A percentile compares a stretch with the other conserved stretches of the same genome.
These are phyloP conservation scores for Pezicula neosporulosa DNA, from an alignment of 2,329 filamentous ascomycete genomes.

Conservation along the genomic window DNA sequence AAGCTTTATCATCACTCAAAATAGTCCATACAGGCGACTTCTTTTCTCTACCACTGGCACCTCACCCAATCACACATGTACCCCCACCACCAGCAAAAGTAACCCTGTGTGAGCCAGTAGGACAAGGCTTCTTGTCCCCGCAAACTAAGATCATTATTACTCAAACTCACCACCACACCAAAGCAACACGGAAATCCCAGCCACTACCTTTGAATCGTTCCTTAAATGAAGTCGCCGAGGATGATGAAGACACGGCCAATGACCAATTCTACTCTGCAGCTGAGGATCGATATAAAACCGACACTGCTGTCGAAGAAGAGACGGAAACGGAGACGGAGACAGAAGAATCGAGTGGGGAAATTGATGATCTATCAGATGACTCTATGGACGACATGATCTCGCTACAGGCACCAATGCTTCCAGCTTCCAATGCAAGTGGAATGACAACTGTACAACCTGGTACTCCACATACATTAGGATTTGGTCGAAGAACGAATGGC, in stretches of 20 bases:
- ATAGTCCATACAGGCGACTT: conserved; percentile 84
- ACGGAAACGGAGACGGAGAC: conserved; percentile 57
- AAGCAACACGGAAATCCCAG: conserved; percentile 44
- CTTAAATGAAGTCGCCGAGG: conserved; percentile 56
- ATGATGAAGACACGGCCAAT: conserved; percentile 78
- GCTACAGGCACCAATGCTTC: conserved; percentile 73
- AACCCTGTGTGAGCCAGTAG: conserved; percentile 89
- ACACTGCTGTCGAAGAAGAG: conserved; percentile 51
- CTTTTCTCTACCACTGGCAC: conserved; percentile 70
- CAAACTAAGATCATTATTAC: conserved; percentile 82
- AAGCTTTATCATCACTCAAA: conserved; percentile 67
- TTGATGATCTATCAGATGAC: conserved; percentile 84
- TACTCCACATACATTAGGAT: conserved; percentile 66
- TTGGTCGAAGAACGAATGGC: conserved; percentile 66
- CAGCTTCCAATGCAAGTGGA: conserved; percentile 73
- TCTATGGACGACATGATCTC: conserved; percentile 93
- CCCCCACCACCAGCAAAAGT: conserved; percentile 83
- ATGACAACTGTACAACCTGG: conserved; percentile 77
- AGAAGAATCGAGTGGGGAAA: conserved; percentile 60
- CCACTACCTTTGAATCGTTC: conserved; percentile 45
- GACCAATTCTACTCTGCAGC: conserved; percentile 92
- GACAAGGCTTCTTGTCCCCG: conserved; percentile 76
- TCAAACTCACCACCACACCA: conserved; percentile 53
- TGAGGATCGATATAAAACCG: conserved; percentile 67
- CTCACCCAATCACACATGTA: conserved; percentile 84